phyloP scores from a whole-genome alignment of 2,329 filamentous ascomycete genomes.

The Hymenoscyphus linearis region DNA sequence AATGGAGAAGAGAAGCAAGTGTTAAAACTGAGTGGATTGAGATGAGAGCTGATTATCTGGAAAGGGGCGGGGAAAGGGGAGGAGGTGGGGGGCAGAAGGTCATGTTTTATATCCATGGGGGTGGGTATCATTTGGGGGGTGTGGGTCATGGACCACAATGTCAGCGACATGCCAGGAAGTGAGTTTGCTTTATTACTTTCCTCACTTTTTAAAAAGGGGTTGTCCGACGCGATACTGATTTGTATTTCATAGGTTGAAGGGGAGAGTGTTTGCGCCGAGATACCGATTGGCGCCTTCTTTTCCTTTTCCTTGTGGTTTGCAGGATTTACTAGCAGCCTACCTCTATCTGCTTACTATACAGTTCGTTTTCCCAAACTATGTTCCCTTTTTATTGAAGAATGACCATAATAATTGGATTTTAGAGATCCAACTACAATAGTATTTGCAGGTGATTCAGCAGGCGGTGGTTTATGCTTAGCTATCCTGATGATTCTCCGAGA shows the following conservation, averaged over 20 bases:
- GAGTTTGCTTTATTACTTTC: background rate
- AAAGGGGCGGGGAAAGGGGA: constrained; percentile 38
- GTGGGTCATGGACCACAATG: constrained; percentile 92
- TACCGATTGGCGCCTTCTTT: constrained; percentile 87
- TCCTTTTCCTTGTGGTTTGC: constrained; percentile 71
- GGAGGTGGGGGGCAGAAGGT: constrained; percentile 60
- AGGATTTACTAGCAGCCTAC: constrained; percentile 49
- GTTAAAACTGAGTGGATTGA: constrained; percentile 88
- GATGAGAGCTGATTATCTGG: constrained; percentile 74
- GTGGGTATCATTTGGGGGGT: constrained; percentile 87
- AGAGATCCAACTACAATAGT: constrained; percentile 69
- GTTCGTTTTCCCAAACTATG: constrained; percentile 3
- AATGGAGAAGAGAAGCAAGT: constrained; percentile 64
- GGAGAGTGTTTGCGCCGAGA: constrained; percentile 73
- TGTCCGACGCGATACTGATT: background rate
- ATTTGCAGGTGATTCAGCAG: constrained; percentile 82
- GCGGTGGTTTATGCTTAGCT: constrained; percentile 75
- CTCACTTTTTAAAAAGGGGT: background rate
- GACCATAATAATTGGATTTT: background rate
- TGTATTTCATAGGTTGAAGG: constrained; percentile 49
- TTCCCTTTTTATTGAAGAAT: too few species aligned
- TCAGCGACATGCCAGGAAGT: constrained; percentile 85
- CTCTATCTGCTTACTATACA: constrained; percentile 70
- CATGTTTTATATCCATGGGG: constrained; percentile 88
- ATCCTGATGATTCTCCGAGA: constrained; percentile 75